Evolutionary conservation across 78 protist species (phyloP), one percentile per base, ranked within the genome.

Genomic region (Dictyostelium intermedium): DNA sequence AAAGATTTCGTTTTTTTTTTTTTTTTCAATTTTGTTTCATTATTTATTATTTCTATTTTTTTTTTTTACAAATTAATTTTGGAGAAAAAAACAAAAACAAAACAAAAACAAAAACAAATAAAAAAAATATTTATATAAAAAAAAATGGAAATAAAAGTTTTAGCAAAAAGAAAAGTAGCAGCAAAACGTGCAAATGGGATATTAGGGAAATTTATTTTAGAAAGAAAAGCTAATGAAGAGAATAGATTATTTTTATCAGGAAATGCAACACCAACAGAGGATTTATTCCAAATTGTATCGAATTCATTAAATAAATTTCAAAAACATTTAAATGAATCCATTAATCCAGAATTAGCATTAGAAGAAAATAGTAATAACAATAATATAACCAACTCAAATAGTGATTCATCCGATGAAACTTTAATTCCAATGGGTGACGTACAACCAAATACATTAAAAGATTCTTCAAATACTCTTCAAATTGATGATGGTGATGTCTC

Each of bases 401-500:
- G n/a, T 9, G 27, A 50, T 1, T 35, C 50, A 3, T 25, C 50
- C 0, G 32, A 34, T 61, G 47, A 60, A 47, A 13, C 45, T 7
- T 5, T 11, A 35, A 60, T 34, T 32, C 80, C 91, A 20, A 45
- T 84, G 43, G 56, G 63, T 63, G 66, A 70, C 2, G 72, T 18
- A 5, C 34, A 50, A 25, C 56, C 82, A 37, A 60, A 39, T 11
- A 13, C 85, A 78, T 53, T 83, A 78, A 79, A 79, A 79, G 69
- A 79, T 11, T 79, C 84, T 30, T 45, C 84, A 76, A 86, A 45
- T 77, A 30, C 23, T 37, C 53, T 56, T 35, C 82, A 32, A 47
- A 76, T 60, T 56, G 94, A 89, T 1, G 94, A 89, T 80, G 94
- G 94, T 32, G 94, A 89, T 66, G 77, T 89, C 13, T 80, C 87